Evolutionary conservation across 345 rosid genomes (phyloP).

Genomic region (Eucalyptus viminalis): DNA sequence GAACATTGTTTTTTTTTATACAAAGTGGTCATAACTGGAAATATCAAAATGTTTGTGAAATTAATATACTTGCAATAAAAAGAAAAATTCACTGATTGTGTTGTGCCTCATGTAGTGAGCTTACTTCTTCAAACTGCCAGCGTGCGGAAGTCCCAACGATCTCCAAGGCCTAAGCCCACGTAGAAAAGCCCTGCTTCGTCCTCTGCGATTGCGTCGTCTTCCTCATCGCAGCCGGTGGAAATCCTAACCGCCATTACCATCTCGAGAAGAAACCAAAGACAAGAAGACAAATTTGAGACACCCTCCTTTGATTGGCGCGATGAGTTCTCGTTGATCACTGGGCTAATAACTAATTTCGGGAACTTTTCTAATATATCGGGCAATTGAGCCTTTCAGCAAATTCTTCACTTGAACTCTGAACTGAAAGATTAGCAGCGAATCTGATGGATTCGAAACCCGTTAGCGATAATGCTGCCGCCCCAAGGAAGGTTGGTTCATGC

Average conservation of each 20-base stretch:
- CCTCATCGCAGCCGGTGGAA: neutral
- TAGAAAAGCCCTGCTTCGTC: neutral
- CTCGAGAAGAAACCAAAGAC: neutral
- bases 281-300: neutral
- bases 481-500: conserved; percentile 32
- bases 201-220: neutral
- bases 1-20: no score
- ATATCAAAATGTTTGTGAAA: neutral
- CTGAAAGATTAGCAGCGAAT: neutral
- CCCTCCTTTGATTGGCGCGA: rapidly evolving
- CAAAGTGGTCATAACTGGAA: neutral
- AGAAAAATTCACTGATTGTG: no score
- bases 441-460: neutral
- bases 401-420: neutral
- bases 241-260: neutral
- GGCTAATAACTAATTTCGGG: no score
- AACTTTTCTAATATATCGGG: neutral
- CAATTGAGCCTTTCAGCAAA: neutral
- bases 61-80: neutral
- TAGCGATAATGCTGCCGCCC: neutral
- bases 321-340: no score
- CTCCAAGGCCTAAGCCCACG: neutral
- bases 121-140: neutral
- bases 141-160: neutral
- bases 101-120: neutral